Conservation (phyloP, 441 rosid genomes). For the Iberis amara region DNA sequence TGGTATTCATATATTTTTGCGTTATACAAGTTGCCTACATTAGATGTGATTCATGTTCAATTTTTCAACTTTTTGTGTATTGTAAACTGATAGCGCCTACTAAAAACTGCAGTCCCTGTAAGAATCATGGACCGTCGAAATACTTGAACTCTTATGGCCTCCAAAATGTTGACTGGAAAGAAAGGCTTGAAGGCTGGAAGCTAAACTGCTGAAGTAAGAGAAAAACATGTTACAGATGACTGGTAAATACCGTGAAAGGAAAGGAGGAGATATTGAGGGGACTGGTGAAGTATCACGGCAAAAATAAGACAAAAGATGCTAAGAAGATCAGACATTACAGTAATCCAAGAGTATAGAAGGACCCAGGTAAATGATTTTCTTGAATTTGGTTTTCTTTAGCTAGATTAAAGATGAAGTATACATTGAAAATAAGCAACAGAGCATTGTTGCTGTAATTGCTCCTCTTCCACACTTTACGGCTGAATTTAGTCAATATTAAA, state of each 20-base stretch:
- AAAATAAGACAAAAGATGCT: too few relatives aligned
- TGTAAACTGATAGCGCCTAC: slow-evolving; percentile 19
- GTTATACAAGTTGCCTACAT: slow-evolving; percentile 9
- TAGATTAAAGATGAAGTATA: too few relatives aligned
- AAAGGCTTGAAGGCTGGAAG: slow-evolving; percentile 96
- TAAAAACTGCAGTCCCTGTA: slow-evolving; percentile 62
- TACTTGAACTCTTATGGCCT: slow-evolving; percentile 96
- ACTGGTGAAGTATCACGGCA: too few relatives aligned
- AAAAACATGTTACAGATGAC: slow-evolving; percentile 68
- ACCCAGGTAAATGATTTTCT: too few relatives aligned
- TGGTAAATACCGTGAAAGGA: slow-evolving; percentile 72
- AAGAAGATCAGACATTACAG: too few relatives aligned
- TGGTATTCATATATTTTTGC: slow-evolving; percentile 43
- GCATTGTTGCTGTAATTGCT: too few relatives aligned
- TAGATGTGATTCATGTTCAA: slow-evolving; percentile 3
- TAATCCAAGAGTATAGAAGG: too few relatives aligned
- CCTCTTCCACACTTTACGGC: too few relatives aligned
- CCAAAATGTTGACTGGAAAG: slow-evolving; percentile 95
- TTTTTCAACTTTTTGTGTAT: slow-evolving; percentile 5
- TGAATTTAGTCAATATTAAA: too few relatives aligned
- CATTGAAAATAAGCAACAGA: too few relatives aligned
- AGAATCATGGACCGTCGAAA: slow-evolving; percentile 95
- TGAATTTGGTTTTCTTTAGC: too few relatives aligned
- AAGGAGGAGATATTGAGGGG: slow-evolving; percentile 88
- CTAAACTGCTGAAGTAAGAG: slow-evolving; percentile 91